A percentile compares a stretch with the other conserved stretches of the same genome.
These are phyloP conservation scores for Eucalyptus pauciflora DNA, from an alignment of 345 rosid species.

Conservation along the genomic window DNA sequence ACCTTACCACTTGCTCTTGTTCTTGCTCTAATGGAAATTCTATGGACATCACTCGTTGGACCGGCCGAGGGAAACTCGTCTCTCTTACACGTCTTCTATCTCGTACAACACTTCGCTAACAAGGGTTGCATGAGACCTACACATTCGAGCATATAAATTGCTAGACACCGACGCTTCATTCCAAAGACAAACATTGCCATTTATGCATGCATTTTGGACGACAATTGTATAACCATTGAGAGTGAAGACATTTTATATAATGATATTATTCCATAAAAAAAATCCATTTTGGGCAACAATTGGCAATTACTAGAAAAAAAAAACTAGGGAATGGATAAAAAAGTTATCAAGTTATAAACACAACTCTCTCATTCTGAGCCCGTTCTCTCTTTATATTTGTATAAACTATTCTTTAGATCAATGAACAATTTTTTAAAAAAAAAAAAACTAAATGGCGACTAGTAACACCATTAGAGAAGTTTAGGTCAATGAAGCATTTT, in stretches of 20 bases:
- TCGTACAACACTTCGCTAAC: not conserved
- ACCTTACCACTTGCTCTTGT: not conserved
- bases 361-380: not conserved
- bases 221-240: not conserved
- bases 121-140: not conserved
- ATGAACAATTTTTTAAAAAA: not conserved
- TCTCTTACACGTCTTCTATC: not conserved
- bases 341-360: not conserved
- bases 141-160: not conserved
- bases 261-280: too few species aligned
- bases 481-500: not conserved
- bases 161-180: not conserved
- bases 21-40: not conserved
- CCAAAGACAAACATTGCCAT: not conserved
- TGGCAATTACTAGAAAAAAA: too few species aligned
- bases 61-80: not conserved
- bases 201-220: not conserved
- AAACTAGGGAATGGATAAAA: too few species aligned
- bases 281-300: not conserved
- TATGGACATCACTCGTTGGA: not conserved
- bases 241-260: too few species aligned
- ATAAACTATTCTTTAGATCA: not conserved
- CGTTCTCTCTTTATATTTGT: not conserved
- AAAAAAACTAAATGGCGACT: not conserved
- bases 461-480: not conserved